phyloP scores from a whole-genome alignment of 2,329 filamentous ascomycete genomes.

The Pseudogymnoascus sp. region DNA sequence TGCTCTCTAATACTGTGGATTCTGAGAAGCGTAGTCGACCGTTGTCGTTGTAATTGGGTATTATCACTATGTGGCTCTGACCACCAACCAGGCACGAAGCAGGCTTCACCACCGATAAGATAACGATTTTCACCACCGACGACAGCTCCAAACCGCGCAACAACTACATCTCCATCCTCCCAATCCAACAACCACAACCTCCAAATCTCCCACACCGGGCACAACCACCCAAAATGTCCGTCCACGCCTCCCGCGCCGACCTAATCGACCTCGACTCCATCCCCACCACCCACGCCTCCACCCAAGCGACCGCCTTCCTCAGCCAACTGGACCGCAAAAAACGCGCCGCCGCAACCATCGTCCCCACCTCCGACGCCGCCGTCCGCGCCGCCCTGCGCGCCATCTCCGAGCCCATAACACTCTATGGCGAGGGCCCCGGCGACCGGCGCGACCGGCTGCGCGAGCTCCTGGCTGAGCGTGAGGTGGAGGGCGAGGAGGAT shows the following conservation, averaged over 20 bases:
- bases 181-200: neutral
- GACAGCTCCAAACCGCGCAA: neutral
- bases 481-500: constrained; percentile 55
- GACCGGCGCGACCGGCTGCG: constrained; percentile 83
- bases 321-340: constrained; percentile 83
- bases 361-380: constrained; percentile 86
- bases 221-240: neutral
- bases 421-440: constrained; percentile 83
- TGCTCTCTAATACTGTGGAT: neutral
- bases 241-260: constrained; percentile 7
- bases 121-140: constrained; percentile 1
- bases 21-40: neutral
- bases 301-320: constrained; percentile 28
- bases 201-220: neutral
- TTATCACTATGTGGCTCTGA: neutral
- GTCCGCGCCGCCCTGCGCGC: constrained; percentile 76
- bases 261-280: constrained; percentile 6
- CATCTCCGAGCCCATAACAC: constrained; percentile 84
- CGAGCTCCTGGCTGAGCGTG: constrained; percentile 67
- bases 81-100: neutral
- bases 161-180: neutral
- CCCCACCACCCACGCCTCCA: constrained; percentile 11
- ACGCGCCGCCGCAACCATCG: constrained; percentile 77
- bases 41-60: neutral
- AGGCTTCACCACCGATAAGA: neutral